These are phyloP conservation scores for Porcisia deanei DNA, from an alignment of 208 protist genomes.

Conservation along the genomic window DNA sequence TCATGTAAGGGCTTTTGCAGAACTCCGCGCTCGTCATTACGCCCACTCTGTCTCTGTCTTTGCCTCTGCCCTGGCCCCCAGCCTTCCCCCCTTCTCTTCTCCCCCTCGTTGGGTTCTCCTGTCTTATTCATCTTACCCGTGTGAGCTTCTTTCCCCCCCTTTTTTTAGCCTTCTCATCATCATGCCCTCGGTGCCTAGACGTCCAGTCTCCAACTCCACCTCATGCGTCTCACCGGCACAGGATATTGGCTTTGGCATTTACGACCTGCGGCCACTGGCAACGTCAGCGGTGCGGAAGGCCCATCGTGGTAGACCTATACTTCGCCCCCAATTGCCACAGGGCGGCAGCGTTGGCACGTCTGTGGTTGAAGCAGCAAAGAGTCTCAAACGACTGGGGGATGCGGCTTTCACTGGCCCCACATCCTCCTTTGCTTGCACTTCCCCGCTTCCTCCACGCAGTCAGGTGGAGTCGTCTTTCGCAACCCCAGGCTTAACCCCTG, in stretches of 20 bases:
- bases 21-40: no score
- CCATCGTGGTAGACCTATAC: not conserved
- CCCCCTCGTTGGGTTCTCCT: not conserved
- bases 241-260: constrained; percentile 19
- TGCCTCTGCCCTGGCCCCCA: no score
- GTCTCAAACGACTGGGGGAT: not conserved
- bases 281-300: constrained; percentile 24
- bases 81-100: no score
- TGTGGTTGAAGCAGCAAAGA: not conserved
- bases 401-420: not conserved
- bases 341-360: not conserved
- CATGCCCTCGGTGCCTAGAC: not conserved
- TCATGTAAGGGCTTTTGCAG: no score
- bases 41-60: no score
- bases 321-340: not conserved
- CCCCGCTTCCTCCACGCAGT: not conserved
- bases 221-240: not conserved
- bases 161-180: not conserved
- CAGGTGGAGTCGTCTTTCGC: not conserved
- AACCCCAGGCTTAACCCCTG: not conserved
- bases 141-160: not conserved
- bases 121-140: not conserved
- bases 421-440: not conserved
- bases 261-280: constrained; percentile 9
- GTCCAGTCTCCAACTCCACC: not conserved